These are phyloP conservation scores for Lactifluus subvellereus DNA, from an alignment of 768 basidiomycete species.

Conservation along the genomic window DNA sequence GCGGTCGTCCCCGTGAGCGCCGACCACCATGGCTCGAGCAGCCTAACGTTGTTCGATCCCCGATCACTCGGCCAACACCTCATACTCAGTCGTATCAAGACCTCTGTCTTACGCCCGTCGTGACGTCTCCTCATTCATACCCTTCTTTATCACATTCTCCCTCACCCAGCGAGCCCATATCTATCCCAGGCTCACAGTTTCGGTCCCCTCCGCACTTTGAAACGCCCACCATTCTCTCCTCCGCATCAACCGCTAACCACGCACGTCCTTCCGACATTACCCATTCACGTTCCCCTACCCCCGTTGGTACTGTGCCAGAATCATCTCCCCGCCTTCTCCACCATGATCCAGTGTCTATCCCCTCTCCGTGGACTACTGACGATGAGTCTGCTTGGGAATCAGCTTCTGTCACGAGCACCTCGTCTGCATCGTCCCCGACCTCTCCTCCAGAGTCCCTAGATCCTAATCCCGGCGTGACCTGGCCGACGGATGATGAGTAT, in stretches of 20 bases:
- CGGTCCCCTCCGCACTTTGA: slow-evolving; percentile 10
- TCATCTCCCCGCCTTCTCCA: slow-evolving; percentile 22
- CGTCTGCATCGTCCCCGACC: slow-evolving; percentile 47
- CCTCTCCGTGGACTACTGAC: slow-evolving; percentile 69
- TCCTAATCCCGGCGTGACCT: slow-evolving; percentile 29
- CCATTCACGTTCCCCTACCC: slow-evolving; percentile 38
- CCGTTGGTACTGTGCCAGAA: slow-evolving; percentile 31
- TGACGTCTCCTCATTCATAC: slow-evolving; percentile 34
- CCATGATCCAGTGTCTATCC: slow-evolving; percentile 27
- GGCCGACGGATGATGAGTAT: slow-evolving; percentile 33
- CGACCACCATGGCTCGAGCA: slow-evolving; percentile 34
- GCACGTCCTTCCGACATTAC: slow-evolving; percentile 14
- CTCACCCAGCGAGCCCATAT: slow-evolving; percentile 29
- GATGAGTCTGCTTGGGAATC: slow-evolving; percentile 77
- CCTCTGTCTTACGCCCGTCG: slow-evolving; percentile 28
- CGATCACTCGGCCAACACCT: slow-evolving; percentile 26
- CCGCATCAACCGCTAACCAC: slow-evolving; percentile 15
- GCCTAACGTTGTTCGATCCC: slow-evolving; percentile 31
- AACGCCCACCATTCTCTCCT: slow-evolving; percentile 5
- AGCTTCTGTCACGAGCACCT: slow-evolving; percentile 55
- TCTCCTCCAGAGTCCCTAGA: slow-evolving; percentile 33
- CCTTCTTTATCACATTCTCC: slow-evolving; percentile 29
- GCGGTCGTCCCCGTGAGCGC: slow-evolving; percentile 62
- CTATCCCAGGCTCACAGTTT: not conserved
- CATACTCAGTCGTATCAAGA: slow-evolving; percentile 27